Conservation (phyloP, 148 eudicot genomes). For the Spergularia bocconei region DNA sequence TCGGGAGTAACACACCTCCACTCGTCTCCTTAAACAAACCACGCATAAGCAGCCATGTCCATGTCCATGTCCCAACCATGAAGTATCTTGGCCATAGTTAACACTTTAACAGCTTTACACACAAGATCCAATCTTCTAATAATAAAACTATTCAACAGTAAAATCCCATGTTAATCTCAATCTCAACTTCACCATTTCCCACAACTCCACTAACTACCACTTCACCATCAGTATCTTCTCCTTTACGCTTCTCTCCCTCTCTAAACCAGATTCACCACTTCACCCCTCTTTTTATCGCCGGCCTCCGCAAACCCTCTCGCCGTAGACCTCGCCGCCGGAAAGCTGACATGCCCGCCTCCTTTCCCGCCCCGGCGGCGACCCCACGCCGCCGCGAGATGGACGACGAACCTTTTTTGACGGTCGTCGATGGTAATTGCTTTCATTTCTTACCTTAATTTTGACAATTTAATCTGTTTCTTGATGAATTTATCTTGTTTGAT, state of each 20-base stretch:
- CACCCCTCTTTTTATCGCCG: constrained; percentile 5
- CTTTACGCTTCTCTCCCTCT: neutral
- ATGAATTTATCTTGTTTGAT: neutral
- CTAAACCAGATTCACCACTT: constrained; percentile 11
- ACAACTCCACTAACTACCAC: constrained; percentile 4
- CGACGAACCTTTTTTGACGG: constrained; percentile 38
- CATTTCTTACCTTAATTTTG: neutral
- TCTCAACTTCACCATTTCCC: constrained; percentile 5
- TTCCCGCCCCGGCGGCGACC: constrained; percentile 36
- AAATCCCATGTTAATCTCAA: constrained; percentile 30
- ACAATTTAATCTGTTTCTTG: neutral
- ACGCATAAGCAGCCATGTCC: no score
- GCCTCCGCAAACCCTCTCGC: constrained; percentile 23
- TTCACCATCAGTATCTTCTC: neutral
- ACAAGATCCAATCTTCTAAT: no score
- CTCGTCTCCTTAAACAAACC: no score
- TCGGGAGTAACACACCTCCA: no score
- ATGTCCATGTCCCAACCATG: no score
- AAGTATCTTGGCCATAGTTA: no score
- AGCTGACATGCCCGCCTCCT: constrained; percentile 51
- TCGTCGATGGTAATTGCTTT: constrained; percentile 37
- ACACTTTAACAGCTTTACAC: no score
- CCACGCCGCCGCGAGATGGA: constrained; percentile 42
- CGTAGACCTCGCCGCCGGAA: constrained; percentile 25
- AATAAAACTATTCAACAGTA: neutral